phyloP scores from a whole-genome alignment of 2,329 filamentous ascomycete species.

The Graphilbum ipis-grandicollis region DNA sequence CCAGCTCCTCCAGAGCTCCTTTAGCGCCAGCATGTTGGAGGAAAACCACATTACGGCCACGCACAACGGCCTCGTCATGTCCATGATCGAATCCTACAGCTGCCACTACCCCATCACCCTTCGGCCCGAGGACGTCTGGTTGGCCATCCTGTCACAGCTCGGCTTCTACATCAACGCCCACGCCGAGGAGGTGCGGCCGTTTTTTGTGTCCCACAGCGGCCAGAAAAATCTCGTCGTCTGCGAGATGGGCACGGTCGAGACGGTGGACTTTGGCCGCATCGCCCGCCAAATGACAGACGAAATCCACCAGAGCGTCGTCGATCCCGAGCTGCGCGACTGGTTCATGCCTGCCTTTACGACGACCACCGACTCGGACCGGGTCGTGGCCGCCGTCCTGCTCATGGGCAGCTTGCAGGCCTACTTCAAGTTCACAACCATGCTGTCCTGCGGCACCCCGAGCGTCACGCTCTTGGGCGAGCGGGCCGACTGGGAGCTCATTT shows the following conservation, averaged over 20 bases:
- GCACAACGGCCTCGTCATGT: neutral
- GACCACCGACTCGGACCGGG: slow-evolving; percentile 24
- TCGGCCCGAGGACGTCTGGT: slow-evolving; percentile 32
- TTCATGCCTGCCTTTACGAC: slow-evolving; percentile 34
- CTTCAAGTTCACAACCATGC: slow-evolving; percentile 15
- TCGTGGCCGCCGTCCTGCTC: slow-evolving; percentile 27
- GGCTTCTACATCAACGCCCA: slow-evolving; percentile 1
- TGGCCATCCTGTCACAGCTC: slow-evolving; percentile 20
- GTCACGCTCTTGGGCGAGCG: slow-evolving; percentile 28
- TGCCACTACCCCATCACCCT: slow-evolving; percentile 23
- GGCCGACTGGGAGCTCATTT: slow-evolving; percentile 22
- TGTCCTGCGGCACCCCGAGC: slow-evolving; percentile 28
- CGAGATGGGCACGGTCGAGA: slow-evolving; percentile 6
- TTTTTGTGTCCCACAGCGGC: neutral
- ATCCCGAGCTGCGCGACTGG: slow-evolving; percentile 24
- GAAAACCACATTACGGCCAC: neutral
- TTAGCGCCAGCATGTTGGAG: neutral
- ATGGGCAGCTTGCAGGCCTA: slow-evolving; percentile 34
- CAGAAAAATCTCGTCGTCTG: neutral
- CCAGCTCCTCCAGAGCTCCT: neutral
- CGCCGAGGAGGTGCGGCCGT: neutral
- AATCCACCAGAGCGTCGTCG: slow-evolving; percentile 23
- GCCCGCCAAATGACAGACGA: slow-evolving; percentile 18
- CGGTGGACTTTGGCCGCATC: slow-evolving; percentile 14
- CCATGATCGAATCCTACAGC: slow-evolving; percentile 18